phyloP scores from a whole-genome alignment of 352 stramenopile genomes.

The Pythium monospermum region DNA sequence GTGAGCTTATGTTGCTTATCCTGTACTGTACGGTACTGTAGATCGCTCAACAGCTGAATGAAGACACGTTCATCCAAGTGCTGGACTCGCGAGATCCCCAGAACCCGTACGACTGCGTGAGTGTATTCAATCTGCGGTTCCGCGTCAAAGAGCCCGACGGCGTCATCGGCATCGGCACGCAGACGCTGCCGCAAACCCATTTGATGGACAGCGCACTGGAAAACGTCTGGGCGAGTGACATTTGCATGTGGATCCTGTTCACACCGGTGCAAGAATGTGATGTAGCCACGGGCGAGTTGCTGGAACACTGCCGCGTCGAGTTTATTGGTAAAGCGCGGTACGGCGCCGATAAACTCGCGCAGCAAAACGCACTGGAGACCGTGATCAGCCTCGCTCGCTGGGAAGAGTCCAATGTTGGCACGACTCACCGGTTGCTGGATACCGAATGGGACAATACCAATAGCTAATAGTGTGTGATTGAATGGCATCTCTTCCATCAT shows the following conservation, averaged over 20 bases:
- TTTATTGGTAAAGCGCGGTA: constrained; percentile 33
- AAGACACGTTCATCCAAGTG: constrained; percentile 49
- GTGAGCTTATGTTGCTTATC: background rate
- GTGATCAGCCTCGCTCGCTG: constrained; percentile 41
- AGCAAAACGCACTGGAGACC: constrained; percentile 35
- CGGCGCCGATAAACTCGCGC: constrained; percentile 22
- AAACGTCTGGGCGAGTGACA: constrained; percentile 37
- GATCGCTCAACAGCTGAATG: constrained; percentile 40
- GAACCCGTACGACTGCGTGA: constrained; percentile 23
- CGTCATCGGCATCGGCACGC: constrained; percentile 31
- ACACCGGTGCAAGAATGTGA: constrained; percentile 25
- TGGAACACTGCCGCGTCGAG: constrained; percentile 34
- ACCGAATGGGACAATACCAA: too few relatives aligned
- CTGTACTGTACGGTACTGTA: constrained; percentile 8
- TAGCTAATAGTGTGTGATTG: constrained; percentile 1
- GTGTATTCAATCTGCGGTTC: constrained; percentile 42
- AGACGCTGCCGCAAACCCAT: constrained; percentile 24
- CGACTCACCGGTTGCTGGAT: constrained; percentile 25
- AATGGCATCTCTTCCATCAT: too few relatives aligned
- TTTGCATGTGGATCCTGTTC: constrained; percentile 36
- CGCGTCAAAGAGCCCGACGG: constrained; percentile 34
- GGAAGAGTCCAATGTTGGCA: constrained; percentile 42
- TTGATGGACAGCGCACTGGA: constrained; percentile 2
- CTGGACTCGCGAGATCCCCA: constrained; percentile 31
- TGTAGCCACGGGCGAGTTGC: constrained; percentile 8